Percentiles rank a stretch among this genome's conserved stretches.
Evolutionary conservation across 1,139 yeast genomes (phyloP).

Genomic region (Zygosaccharomyces pseudobailii): DNA sequence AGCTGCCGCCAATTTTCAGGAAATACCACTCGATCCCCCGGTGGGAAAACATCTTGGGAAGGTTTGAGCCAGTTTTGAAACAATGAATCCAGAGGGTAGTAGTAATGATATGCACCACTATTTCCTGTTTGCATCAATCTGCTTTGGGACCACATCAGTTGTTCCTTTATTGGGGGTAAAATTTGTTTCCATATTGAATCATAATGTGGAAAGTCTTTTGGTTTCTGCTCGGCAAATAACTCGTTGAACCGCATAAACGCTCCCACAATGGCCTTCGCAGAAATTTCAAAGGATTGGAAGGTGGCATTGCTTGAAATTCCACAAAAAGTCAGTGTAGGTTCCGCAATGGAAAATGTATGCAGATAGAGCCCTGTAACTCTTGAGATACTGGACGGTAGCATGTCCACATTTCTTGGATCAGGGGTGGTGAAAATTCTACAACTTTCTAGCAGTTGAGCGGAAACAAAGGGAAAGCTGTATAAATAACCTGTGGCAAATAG

Average conservation of each 20-base stretch:
- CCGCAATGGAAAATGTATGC: slow-evolving; percentile 40
- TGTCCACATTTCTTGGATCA: slow-evolving; percentile 13
- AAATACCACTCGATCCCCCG: slow-evolving; percentile 7
- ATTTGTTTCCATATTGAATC: slow-evolving; percentile 18
- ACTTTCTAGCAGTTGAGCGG: slow-evolving; percentile 13
- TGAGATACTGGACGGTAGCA: slow-evolving; percentile 23
- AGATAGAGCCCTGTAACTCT: slow-evolving; percentile 37
- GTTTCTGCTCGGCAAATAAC: slow-evolving; percentile 11
- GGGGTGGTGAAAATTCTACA: slow-evolving; percentile 14
- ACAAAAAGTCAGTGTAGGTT: slow-evolving; percentile 41
- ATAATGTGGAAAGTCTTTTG: slow-evolving; percentile 14
- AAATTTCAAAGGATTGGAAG: slow-evolving; percentile 26
- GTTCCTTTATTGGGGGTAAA: slow-evolving; percentile 35
- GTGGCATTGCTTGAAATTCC: slow-evolving; percentile 31
- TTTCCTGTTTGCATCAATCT: slow-evolving; percentile 15
- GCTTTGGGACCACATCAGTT: slow-evolving; percentile 33
- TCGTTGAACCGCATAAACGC: slow-evolving; percentile 23
- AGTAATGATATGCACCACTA: slow-evolving; percentile 16
- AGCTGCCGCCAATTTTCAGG: slow-evolving; percentile 11
- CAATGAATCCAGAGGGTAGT: slow-evolving; percentile 13
- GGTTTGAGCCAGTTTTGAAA: slow-evolving; percentile 13
- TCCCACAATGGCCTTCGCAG: slow-evolving; percentile 25
- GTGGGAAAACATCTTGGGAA: slow-evolving; percentile 9
- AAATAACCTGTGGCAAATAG: slow-evolving; percentile 48
- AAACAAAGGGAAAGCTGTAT: slow-evolving; percentile 39